Conservation (phyloP, 225 moss, liverwort and hornwort species). For the Pseudoscleropodium purum region DNA sequence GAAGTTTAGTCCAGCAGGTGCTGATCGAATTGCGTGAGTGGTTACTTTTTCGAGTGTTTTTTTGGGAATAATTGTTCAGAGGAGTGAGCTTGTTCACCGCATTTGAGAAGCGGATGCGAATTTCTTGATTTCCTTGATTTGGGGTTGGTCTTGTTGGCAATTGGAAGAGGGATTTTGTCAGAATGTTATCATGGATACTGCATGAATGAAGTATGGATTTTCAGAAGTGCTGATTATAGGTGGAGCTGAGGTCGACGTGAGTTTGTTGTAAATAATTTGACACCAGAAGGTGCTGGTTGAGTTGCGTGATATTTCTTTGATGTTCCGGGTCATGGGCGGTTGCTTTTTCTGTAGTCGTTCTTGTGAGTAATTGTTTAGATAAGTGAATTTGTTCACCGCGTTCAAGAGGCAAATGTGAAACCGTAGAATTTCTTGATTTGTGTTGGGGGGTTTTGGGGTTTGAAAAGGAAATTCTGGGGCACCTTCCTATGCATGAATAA, state of each 20-base stretch:
- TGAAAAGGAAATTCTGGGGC: neutral
- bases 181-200: neutral
- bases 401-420: neutral
- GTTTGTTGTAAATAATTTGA: neutral
- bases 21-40: neutral
- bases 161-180: neutral
- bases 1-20: neutral
- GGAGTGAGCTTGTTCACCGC: neutral
- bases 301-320: neutral
- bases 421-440: neutral
- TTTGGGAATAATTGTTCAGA: neutral
- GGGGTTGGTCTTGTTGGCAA: neutral
- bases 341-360: neutral
- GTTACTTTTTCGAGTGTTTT: neutral
- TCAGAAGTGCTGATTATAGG: neutral
- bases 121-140: neutral
- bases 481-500: neutral
- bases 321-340: neutral
- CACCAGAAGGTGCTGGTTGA: neutral
- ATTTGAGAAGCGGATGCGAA: neutral
- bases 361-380: neutral
- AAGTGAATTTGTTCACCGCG: neutral
- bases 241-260: neutral
- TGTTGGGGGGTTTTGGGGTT: no score
- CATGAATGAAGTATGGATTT: neutral